Evolutionary conservation across 2,329 filamentous ascomycete species (phyloP), one percentile per base, ranked within the genome.

Genomic region (Colletotrichum siamense): DNA sequence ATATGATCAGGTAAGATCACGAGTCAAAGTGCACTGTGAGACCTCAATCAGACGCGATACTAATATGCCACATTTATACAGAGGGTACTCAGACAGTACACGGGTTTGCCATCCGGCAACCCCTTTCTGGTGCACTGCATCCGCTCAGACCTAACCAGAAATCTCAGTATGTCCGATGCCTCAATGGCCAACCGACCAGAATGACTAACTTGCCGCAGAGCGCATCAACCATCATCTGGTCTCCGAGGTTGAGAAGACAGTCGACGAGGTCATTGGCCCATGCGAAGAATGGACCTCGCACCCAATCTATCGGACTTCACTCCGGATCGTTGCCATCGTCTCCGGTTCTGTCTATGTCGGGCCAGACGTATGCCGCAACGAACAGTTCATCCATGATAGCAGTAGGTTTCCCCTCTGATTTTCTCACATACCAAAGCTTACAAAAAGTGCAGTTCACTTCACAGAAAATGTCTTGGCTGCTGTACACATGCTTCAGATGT

Each of bases 281-380:
- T 83, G 82, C 71, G 77, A 81, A 6, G 84, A 85, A 67, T 88
- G 85, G 84, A 85, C 83, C 0, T 36, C 79, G 0, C 79, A 86
- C 30, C 81, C 81, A 15, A 82, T 86, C 61, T 82, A 85, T 79
- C 75, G 79, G 16, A 82, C 81, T 16, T 75, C 88, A 3, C 81
- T 88, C 3, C 84, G 85, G 34, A 84, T 88, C 26, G 85, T 89
- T 5, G 86, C 86, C 69, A 84, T 84, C 44, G 82, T 87, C 4
- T 87, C 85, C 0, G 87, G 87, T 6, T 81, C 84, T 15, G 81
- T 88, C n/a, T 88, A 88, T 64, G 81, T 88, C 22, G 87, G 87
- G 18, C 77, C 84, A 2, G 85, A 86, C 34, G 81, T 87, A 6
- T 86, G 85, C 77, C 86, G 84, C n/a, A 79, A 82, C 8, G 84